A percentile compares a stretch with the other conserved stretches of the same genome.
Conservation (phyloP, 805 yeast species). For the Teunomyces atbi region DNA sequence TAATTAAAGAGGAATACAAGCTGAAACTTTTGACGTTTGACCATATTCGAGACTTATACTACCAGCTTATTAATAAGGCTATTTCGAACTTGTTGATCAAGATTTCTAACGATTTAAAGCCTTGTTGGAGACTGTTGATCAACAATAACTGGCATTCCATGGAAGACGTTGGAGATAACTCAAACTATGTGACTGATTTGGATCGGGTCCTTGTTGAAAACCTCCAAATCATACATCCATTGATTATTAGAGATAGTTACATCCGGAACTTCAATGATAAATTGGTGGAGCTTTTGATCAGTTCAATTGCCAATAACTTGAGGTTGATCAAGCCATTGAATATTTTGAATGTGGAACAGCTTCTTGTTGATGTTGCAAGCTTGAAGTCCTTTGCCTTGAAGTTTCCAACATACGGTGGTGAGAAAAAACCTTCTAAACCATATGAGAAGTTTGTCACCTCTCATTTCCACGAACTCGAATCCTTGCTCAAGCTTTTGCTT, state of each 20-base stretch:
- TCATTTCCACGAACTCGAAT: slow-evolving; percentile 49
- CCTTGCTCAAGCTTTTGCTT: slow-evolving; percentile 65
- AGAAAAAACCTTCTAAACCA: slow-evolving; percentile 23
- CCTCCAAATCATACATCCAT: slow-evolving; percentile 49
- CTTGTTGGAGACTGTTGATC: slow-evolving; percentile 84
- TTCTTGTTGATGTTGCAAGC: slow-evolving; percentile 67
- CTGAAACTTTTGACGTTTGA: slow-evolving; percentile 51
- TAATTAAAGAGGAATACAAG: slow-evolving; percentile 33
- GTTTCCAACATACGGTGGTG: slow-evolving; percentile 38
- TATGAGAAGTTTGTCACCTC: slow-evolving; percentile 43
- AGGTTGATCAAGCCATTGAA: slow-evolving; percentile 63
- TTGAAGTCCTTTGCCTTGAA: slow-evolving; percentile 53
- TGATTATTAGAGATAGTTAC: slow-evolving; percentile 67
- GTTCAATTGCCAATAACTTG: slow-evolving; percentile 56
- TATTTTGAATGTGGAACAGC: slow-evolving; percentile 63
- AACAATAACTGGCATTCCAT: slow-evolving; percentile 66
- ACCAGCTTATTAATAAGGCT: slow-evolving; percentile 56
- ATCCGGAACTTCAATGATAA: slow-evolving; percentile 74
- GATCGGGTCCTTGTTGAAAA: slow-evolving; percentile 46
- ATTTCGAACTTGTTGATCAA: slow-evolving; percentile 56
- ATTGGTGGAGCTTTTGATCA: slow-evolving; percentile 61
- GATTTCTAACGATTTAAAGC: slow-evolving; percentile 58
- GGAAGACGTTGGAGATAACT: slow-evolving; percentile 66
- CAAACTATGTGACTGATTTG: slow-evolving; percentile 65
- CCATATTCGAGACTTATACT: slow-evolving; percentile 52